A percentile compares a stretch with the other conserved stretches of the same genome.
Conservation (phyloP, 2,329 filamentous ascomycete genomes). For the Fusarium haematococcum region DNA sequence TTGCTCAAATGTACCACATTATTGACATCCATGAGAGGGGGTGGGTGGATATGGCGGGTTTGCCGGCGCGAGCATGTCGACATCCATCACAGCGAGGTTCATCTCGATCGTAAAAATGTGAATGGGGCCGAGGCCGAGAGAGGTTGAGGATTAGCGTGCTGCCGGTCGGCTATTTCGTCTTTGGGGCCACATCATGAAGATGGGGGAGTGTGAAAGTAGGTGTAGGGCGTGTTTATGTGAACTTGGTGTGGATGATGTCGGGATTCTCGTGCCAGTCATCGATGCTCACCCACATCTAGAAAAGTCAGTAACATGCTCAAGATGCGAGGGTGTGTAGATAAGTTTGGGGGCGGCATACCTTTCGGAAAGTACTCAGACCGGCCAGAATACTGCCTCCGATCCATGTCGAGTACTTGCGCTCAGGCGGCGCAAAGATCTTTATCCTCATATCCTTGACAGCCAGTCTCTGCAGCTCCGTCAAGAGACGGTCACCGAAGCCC, state of each 20-base stretch:
- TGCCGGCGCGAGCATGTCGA: slow-evolving; percentile 15
- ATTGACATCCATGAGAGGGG: background rate
- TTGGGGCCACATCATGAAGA: slow-evolving; percentile 22
- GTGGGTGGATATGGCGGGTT: slow-evolving; percentile 21
- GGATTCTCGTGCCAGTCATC: slow-evolving; percentile 99
- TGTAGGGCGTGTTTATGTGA: slow-evolving; percentile 70
- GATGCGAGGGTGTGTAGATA: background rate
- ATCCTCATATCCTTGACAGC: slow-evolving; percentile 99
- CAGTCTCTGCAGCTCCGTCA: slow-evolving; percentile 91
- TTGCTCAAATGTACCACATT: slow-evolving; percentile 25
- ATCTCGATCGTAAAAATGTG: slow-evolving; percentile 33
- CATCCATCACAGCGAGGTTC: slow-evolving; percentile 31
- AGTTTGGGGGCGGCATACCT: slow-evolving; percentile 68
- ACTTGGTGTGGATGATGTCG: slow-evolving; percentile 98
- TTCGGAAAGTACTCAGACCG: slow-evolving; percentile 96
- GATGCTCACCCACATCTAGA: slow-evolving; percentile 98
- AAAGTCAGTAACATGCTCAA: slow-evolving; percentile 24
- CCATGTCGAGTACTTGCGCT: slow-evolving; percentile 99
- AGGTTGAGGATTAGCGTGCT: background rate
- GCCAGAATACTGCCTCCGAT: slow-evolving; percentile 98
- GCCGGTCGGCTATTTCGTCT: slow-evolving; percentile 17
- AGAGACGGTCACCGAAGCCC: slow-evolving; percentile 92
- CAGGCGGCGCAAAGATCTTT: slow-evolving; percentile 97
- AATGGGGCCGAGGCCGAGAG: slow-evolving; percentile 6
- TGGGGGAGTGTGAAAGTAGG: slow-evolving; percentile 12